Conservation (phyloP, 192 early-diverging fungal species). For the Funneliformis geosporum region DNA sequence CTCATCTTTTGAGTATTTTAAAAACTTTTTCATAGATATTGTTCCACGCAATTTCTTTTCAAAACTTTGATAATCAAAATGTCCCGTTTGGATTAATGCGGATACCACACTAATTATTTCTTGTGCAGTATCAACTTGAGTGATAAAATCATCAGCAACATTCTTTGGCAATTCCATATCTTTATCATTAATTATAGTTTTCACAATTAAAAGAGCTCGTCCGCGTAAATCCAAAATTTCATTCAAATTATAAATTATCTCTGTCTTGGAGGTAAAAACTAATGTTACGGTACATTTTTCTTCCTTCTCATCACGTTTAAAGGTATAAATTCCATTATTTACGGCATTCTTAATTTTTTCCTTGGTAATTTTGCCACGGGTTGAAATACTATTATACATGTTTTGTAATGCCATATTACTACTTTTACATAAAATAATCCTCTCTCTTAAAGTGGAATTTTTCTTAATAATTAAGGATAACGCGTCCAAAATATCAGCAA, state of each 20-base stretch:
- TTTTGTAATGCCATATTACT: conserved; percentile 20
- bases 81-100: conserved; percentile 27
- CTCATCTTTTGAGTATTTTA: conserved; percentile 6
- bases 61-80: conserved; percentile 32
- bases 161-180: neutral
- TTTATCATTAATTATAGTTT: neutral
- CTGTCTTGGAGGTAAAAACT: no score
- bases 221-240: conserved; percentile 20
- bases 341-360: conserved; percentile 29
- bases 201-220: conserved; percentile 23
- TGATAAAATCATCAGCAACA: conserved; percentile 22
- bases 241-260: neutral
- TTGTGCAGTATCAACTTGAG: conserved; percentile 27
- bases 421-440: neutral
- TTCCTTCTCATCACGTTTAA: conserved; percentile 8
- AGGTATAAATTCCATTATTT: conserved; percentile 16
- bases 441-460: neutral
- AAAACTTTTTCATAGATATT: conserved; percentile 16
- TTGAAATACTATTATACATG: conserved; percentile 27
- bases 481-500: conserved; percentile 3
- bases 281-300: no score
- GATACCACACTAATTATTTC: conserved; percentile 24
- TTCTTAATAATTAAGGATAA: neutral
- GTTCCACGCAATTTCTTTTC: neutral
- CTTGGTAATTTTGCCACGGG: conserved; percentile 29